phyloP scores from a whole-genome alignment of 1,284 basidiomycete species.

The Rhizoctonia solani region DNA sequence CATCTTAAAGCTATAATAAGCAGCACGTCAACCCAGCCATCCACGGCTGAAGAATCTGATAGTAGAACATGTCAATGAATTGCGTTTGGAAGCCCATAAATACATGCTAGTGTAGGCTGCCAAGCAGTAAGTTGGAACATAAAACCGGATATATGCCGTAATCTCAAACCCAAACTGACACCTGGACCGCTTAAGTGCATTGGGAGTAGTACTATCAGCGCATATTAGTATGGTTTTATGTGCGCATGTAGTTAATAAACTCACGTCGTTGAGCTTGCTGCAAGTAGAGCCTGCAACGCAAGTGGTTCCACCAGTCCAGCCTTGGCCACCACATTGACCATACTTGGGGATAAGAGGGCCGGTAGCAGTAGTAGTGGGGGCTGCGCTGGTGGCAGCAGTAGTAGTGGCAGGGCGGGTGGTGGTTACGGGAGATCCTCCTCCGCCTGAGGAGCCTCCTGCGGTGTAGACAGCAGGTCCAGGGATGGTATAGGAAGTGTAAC shows the following conservation, averaged over 20 bases:
- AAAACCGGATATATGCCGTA: background rate
- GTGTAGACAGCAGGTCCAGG: slow-evolving; percentile 44
- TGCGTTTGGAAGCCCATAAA: too few species aligned
- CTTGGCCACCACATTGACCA: slow-evolving; percentile 22
- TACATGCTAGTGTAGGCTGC: background rate
- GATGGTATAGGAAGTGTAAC: slow-evolving; percentile 48
- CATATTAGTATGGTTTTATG: background rate
- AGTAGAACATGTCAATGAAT: too few species aligned
- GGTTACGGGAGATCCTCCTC: background rate
- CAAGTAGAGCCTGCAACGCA: slow-evolving; percentile 30
- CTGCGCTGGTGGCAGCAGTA: background rate
- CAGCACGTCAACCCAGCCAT: too few species aligned
- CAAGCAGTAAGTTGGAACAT: background rate
- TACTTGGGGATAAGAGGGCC: background rate
- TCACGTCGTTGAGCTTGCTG: slow-evolving; percentile 28
- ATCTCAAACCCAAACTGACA: background rate
- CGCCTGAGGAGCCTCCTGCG: background rate
- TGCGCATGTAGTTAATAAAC: background rate
- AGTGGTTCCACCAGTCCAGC: slow-evolving; percentile 32
- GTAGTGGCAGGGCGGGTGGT: background rate
- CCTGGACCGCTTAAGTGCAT: background rate
- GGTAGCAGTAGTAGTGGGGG: background rate
- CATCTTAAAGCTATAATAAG: too few species aligned
- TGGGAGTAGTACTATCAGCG: background rate
- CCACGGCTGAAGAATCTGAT: too few species aligned